Conservation (phyloP, 768 basidiomycete genomes). For the Suillus hirtellus region DNA sequence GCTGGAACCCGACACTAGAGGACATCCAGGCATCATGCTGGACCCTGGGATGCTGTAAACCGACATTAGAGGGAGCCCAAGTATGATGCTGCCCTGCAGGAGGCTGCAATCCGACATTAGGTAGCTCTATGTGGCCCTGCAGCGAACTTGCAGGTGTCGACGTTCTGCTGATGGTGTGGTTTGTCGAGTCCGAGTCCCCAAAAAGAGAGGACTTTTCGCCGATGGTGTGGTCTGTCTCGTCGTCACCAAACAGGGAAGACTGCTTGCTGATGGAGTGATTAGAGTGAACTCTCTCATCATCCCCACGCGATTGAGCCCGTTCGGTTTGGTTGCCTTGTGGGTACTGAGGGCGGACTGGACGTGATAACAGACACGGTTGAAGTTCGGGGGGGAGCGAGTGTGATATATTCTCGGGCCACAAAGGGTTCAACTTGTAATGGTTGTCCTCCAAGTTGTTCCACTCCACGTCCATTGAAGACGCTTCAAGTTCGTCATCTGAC, state of each 20-base stretch:
- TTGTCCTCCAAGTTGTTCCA: conserved; percentile 19
- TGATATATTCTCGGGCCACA: conserved; percentile 2
- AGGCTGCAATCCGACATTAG: not conserved
- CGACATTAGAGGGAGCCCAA: not conserved
- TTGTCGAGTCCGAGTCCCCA: not conserved
- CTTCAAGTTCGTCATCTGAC: conserved; percentile 5
- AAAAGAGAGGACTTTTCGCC: not conserved
- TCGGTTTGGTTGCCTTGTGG: conserved; percentile 25
- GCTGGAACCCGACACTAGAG: not conserved
- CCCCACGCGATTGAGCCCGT: conserved; percentile 12
- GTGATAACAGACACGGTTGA: conserved; percentile 21
- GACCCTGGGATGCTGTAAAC: not conserved
- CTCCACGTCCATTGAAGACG: conserved; percentile 20
- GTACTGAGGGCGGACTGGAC: conserved; percentile 1
- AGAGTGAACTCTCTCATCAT: conserved; percentile 8
- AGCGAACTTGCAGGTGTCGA: not conserved
- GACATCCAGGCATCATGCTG: not conserved
- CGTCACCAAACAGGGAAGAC: too few species aligned
- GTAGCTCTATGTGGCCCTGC: not conserved
- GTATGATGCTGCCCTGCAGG: not conserved
- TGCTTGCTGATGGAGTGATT: not conserved
- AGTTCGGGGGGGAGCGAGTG: conserved; percentile 24
- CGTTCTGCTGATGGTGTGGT: not conserved
- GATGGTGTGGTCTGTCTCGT: not conserved
- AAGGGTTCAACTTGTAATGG: conserved; percentile 13